Conservation (phyloP, 2,329 filamentous ascomycete species). For the Metarhizium rileyi region DNA sequence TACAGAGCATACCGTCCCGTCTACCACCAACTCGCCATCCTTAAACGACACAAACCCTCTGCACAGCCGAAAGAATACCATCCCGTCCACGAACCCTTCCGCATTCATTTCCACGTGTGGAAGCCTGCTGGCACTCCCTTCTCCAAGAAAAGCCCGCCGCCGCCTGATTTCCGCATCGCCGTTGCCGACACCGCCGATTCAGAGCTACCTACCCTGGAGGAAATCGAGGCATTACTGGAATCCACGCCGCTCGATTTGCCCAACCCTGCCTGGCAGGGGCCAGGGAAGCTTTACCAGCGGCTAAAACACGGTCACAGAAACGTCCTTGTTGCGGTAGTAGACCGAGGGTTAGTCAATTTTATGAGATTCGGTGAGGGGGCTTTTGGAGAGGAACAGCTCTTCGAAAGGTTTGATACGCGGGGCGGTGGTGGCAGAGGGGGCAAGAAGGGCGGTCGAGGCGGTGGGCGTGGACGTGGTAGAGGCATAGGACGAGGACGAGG, state of each 20-base stretch:
- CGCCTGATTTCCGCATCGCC: constrained; percentile 76
- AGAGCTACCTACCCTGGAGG: constrained; percentile 59
- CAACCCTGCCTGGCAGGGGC: constrained; percentile 22
- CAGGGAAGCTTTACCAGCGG: constrained; percentile 57
- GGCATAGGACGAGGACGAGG: constrained; percentile 12
- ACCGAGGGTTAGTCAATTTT: constrained; percentile 84
- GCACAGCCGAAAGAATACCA: constrained; percentile 12
- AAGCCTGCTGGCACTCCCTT: constrained; percentile 54
- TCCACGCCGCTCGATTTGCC: constrained; percentile 63
- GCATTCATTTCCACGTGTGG: constrained; percentile 73
- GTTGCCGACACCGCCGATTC: constrained; percentile 69
- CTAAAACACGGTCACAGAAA: constrained; percentile 79
- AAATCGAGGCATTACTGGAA: constrained; percentile 63
- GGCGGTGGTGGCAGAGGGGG: constrained; percentile 27
- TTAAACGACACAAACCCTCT: constrained; percentile 57
- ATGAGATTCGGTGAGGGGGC: constrained; percentile 69
- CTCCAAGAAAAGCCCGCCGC: constrained; percentile 67
- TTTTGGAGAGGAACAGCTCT: constrained; percentile 68
- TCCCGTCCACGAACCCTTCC: constrained; percentile 46
- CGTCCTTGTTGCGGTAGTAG: constrained; percentile 78
- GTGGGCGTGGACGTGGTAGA: constrained; percentile 26
- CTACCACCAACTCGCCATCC: constrained; percentile 65
- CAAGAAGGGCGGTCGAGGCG: constrained; percentile 33
- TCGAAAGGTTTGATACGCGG: constrained; percentile 43
- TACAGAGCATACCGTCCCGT: constrained; percentile 60